phyloP scores from a whole-genome alignment of 352 stramenopile genomes.

The Phytophthora tubulina region DNA sequence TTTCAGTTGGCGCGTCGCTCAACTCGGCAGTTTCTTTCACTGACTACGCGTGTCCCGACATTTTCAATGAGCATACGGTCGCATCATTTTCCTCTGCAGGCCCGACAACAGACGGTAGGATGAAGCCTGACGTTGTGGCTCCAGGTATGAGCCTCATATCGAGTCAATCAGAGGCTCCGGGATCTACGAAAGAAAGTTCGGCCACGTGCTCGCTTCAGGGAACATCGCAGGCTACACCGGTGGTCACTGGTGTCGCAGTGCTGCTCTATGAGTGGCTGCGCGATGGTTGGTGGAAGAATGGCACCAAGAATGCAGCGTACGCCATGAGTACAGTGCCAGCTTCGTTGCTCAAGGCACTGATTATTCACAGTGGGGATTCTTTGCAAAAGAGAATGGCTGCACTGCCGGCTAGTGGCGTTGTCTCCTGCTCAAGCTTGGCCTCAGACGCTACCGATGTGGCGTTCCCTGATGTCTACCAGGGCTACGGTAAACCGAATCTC shows the following conservation, averaged over 20 bases:
- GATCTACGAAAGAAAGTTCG: constrained; percentile 60
- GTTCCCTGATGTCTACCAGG: constrained; percentile 84
- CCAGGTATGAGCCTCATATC: constrained; percentile 87
- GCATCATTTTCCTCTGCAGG: constrained; percentile 87
- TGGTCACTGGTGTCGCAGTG: constrained; percentile 79
- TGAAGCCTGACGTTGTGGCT: constrained; percentile 91
- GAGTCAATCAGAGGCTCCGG: constrained; percentile 68
- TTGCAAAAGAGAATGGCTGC: constrained; percentile 57
- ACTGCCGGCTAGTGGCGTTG: constrained; percentile 48
- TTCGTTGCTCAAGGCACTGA: constrained; percentile 80
- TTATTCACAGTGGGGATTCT: constrained; percentile 80
- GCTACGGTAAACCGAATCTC: constrained; percentile 86
- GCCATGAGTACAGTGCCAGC: constrained; percentile 73
- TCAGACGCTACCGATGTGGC: constrained; percentile 34
- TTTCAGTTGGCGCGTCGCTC: constrained; percentile 83
- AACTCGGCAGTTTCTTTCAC: constrained; percentile 66
- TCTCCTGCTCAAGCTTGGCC: constrained; percentile 61
- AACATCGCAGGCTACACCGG: constrained; percentile 80
- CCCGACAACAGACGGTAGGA: constrained; percentile 79
- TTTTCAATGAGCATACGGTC: constrained; percentile 82
- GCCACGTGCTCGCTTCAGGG: constrained; percentile 79
- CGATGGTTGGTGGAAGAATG: constrained; percentile 83
- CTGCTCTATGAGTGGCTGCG: constrained; percentile 82
- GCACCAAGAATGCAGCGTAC: constrained; percentile 59
- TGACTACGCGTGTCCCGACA: constrained; percentile 54